Evolutionary conservation across 2,329 filamentous ascomycete species (phyloP), one percentile per base, ranked within the genome.

Genomic region (Colletotrichum cuscutae): DNA sequence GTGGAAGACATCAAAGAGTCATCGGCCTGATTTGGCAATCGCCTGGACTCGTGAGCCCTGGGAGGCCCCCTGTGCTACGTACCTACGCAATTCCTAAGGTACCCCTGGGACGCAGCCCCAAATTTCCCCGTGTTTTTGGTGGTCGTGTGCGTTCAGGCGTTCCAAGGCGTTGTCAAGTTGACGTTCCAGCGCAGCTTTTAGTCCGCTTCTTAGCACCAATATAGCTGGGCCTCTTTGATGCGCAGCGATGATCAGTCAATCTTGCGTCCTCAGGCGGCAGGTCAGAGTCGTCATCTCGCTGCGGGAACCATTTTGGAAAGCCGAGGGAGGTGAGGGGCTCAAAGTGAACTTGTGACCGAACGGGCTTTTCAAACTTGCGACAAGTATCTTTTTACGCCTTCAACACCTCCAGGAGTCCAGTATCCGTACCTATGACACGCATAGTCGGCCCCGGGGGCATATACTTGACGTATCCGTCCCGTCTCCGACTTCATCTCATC

Each of bases 51-150:
- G 12, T 24, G 22, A 32, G 53, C 46, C 26, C 46, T 61, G 65
- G 65, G 65, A 69, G 65, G 65, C 54, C 65, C 58, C 58, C 49
- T 46, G 22, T 5, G 13, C 32, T 12, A 35, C 11, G 32, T 35
- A 35, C 32, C 32, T 11, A 4, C 3, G 32, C 32, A 35, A 1
- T 12, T 35, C 9, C 28, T 30, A 30, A 30, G 30, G 8, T 30
- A 24, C 53, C 37, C 49, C 49, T 65, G 22, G 61, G 30, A 65
- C 46, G 46, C 32, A 42, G 49, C 52, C 62, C 65, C 69, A 49
- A 69, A 72, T 54, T 71, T 65, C 66, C 71, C 61, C 56, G 61
- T 71, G 56, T 73, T 73, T 65, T 56, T 46, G 24, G 46, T 63
- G n/a, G 52, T 11, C 28, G 56, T 57, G 63, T 58, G 66, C 42